These are phyloP conservation scores for Mycena alexandri DNA, from an alignment of 768 basidiomycete genomes.

Conservation along the genomic window DNA sequence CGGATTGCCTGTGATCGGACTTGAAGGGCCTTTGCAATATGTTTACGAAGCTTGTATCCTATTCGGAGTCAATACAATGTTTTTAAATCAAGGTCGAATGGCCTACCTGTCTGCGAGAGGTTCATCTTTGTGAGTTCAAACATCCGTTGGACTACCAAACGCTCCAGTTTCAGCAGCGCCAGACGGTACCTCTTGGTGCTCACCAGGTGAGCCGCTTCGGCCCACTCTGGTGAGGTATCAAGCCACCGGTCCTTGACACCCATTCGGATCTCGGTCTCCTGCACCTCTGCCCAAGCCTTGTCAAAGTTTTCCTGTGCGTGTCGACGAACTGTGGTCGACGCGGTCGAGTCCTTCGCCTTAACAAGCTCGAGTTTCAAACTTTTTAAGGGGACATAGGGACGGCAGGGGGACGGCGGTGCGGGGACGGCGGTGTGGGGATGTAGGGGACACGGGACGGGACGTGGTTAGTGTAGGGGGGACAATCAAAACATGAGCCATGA, in stretches of 20 bases:
- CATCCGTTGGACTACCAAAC: slow-evolving; percentile 30
- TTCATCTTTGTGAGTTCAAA: slow-evolving; percentile 43
- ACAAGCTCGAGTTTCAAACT: too few species aligned
- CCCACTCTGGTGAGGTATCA: slow-evolving; percentile 36
- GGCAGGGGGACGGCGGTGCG: too few species aligned
- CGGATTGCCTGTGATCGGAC: slow-evolving; percentile 37
- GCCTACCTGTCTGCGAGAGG: slow-evolving; percentile 35
- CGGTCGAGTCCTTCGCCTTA: too few species aligned
- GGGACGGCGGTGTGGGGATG: too few species aligned
- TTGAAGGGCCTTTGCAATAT: slow-evolving; percentile 41
- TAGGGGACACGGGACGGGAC: too few species aligned
- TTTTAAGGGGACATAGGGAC: too few species aligned
- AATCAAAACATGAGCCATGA: too few species aligned
- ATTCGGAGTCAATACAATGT: background rate
- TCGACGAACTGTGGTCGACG: background rate
- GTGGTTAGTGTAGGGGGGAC: too few species aligned
- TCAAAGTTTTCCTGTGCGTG: slow-evolving; percentile 35
- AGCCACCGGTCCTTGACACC: slow-evolving; percentile 24
- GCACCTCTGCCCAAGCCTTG: slow-evolving; percentile 18
- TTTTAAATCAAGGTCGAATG: background rate
- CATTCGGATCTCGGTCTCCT: slow-evolving; percentile 30
- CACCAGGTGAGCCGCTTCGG: slow-evolving; percentile 4
- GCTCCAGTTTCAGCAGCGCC: slow-evolving; percentile 32
- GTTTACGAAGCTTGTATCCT: slow-evolving; percentile 40
- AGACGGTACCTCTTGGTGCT: slow-evolving; percentile 22